A percentile compares a stretch with the other conserved stretches of the same genome.
These are phyloP conservation scores for Hyparrhenia diplandra DNA, from an alignment of 176 grass and related monocot genomes.

Conservation along the genomic window DNA sequence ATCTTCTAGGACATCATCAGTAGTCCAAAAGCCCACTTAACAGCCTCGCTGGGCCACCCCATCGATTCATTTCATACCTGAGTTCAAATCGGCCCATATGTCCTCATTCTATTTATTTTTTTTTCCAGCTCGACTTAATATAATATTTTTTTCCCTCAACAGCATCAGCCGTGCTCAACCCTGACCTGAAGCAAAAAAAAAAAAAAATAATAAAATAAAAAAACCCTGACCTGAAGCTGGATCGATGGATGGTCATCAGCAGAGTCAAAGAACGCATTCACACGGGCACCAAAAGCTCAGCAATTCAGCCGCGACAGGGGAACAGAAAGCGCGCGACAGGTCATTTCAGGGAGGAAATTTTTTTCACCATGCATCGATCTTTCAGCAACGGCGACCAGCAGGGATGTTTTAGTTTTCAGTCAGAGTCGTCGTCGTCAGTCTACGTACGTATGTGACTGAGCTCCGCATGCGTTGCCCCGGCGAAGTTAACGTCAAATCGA, in stretches of 20 bases:
- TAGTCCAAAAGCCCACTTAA: too few species aligned
- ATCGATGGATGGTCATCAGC: not conserved
- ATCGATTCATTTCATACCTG: not conserved
- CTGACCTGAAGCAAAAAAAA: not conserved
- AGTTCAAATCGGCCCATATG: not conserved
- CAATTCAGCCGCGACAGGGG: not conserved
- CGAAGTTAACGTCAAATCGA: constrained; percentile 5
- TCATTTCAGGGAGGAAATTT: constrained; percentile 9
- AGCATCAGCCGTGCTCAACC: too few species aligned
- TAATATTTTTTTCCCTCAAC: too few species aligned
- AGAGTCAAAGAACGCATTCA: constrained; percentile 24
- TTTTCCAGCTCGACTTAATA: too few species aligned
- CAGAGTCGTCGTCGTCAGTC: not conserved
- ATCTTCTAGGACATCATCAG: not conserved
- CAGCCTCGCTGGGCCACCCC: not conserved
- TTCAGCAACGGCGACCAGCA: constrained; percentile 11
- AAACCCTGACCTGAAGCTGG: not conserved
- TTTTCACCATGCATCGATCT: not conserved
- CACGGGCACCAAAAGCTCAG: not conserved
- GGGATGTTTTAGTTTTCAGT: not conserved
- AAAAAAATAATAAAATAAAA: too few species aligned
- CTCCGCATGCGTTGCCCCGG: not conserved
- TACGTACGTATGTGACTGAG: too few species aligned
- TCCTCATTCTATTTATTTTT: too few species aligned
- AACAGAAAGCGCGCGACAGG: constrained; percentile 18